These are phyloP conservation scores for Rhodotorula glutinis DNA, from an alignment of 1,284 basidiomycete genomes.

Conservation along the genomic window DNA sequence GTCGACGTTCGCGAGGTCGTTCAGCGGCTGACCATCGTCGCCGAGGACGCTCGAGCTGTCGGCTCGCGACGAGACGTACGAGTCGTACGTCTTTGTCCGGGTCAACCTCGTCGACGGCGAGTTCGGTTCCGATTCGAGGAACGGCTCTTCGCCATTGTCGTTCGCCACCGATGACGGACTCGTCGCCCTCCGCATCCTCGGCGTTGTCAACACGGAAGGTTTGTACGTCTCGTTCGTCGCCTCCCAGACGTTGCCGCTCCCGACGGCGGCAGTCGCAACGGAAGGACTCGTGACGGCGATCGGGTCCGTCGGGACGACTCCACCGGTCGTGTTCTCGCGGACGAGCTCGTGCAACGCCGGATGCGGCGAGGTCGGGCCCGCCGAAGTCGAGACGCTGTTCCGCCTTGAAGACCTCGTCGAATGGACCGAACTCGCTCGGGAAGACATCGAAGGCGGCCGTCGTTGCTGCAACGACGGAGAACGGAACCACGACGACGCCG, in stretches of 20 bases:
- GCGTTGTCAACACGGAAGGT: conserved; percentile 15
- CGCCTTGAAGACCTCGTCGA: conserved; percentile 4
- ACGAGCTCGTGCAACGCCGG: conserved; percentile 32
- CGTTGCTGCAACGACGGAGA: conserved; percentile 8
- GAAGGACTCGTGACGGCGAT: neutral
- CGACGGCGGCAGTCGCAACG: neutral
- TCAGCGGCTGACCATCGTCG: neutral
- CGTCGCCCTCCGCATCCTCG: conserved; percentile 1
- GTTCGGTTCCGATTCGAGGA: conserved; percentile 36
- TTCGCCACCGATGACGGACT: neutral
- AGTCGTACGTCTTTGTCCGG: conserved; percentile 22
- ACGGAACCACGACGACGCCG: conserved; percentile 4
- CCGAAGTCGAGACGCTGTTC: neutral
- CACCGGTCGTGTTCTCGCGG: conserved; percentile 36
- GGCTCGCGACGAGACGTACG: conserved; percentile 5
- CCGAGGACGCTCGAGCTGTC: neutral
- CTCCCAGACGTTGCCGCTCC: conserved; percentile 16
- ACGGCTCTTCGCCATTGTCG: conserved; percentile 33
- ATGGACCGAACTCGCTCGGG: conserved; percentile 26
- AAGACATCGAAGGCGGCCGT: neutral
- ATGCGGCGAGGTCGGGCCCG: conserved; percentile 10
- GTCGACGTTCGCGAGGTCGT: conserved; percentile 30
- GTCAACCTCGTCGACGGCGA: conserved; percentile 9
- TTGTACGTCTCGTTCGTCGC: conserved; percentile 31
- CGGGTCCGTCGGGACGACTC: conserved; percentile 5